Percentiles rank a stretch among this genome's conserved stretches.
These are phyloP conservation scores for Podospora conica DNA, from an alignment of 495 filamentous ascomycete genomes.

Conservation along the genomic window DNA sequence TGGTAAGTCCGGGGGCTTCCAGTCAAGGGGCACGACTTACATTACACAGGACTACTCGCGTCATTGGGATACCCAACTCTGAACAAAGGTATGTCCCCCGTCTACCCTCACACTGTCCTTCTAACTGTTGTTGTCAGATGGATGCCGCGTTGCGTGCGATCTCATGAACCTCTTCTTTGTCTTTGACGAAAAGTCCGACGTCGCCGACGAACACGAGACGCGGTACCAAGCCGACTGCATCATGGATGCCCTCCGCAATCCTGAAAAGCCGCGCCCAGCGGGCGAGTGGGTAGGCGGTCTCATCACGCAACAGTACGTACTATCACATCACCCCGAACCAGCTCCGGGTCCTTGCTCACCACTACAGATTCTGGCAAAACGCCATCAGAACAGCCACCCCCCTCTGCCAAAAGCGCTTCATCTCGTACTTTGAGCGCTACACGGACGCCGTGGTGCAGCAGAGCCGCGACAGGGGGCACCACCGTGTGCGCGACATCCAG, in stretches of 20 bases:
- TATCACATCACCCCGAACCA: neutral
- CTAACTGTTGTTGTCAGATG: neutral
- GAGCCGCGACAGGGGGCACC: neutral
- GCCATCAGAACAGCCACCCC: conserved; percentile 9
- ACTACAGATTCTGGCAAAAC: conserved; percentile 9
- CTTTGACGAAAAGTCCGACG: conserved; percentile 21
- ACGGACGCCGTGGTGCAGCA: conserved; percentile 10
- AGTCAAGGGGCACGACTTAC: neutral
- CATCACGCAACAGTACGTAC: conserved; percentile 14
- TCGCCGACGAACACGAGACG: neutral
- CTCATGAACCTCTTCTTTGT: conserved; percentile 26
- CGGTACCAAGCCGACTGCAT: conserved; percentile 11
- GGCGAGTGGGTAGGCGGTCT: conserved; percentile 17
- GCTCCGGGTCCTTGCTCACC: neutral
- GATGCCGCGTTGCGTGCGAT: conserved; percentile 13
- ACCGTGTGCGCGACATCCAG: neutral
- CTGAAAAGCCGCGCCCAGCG: conserved; percentile 9
- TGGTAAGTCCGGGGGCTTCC: neutral
- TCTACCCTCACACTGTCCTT: no score
- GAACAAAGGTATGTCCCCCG: neutral
- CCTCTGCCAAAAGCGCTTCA: conserved; percentile 12
- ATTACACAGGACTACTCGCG: neutral
- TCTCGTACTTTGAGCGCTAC: conserved; percentile 5
- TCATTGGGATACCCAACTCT: conserved; percentile 3
- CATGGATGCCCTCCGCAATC: conserved; percentile 20